These are phyloP conservation scores for Pythium biforme DNA, from an alignment of 352 stramenopile species.

Conservation along the genomic window DNA sequence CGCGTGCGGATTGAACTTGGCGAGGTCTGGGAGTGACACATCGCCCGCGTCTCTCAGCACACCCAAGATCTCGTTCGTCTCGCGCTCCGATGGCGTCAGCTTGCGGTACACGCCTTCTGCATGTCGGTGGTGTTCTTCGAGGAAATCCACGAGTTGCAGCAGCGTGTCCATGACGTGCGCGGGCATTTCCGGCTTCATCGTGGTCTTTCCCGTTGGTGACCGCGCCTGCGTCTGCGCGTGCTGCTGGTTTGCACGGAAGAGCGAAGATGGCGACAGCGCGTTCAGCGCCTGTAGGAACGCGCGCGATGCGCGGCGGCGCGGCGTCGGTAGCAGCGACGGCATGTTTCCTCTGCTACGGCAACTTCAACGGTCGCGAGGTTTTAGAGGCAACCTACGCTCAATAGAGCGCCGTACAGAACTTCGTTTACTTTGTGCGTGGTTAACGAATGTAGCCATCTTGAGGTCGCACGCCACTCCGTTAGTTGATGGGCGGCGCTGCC, in stretches of 20 bases:
- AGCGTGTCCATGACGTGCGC: slow-evolving; percentile 36
- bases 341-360: not conserved
- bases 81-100: slow-evolving; percentile 28
- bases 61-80: slow-evolving; percentile 29
- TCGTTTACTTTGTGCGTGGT: not conserved
- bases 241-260: slow-evolving; percentile 13
- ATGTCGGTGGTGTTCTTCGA: slow-evolving; percentile 40
- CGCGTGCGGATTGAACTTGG: slow-evolving; percentile 40
- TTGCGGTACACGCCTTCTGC: slow-evolving; percentile 56
- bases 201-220: not conserved
- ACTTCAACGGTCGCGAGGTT: not conserved
- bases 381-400: not conserved
- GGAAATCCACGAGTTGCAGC: slow-evolving; percentile 40
- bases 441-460: slow-evolving; percentile 11
- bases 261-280: slow-evolving; percentile 19
- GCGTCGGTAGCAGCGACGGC: slow-evolving; percentile 8
- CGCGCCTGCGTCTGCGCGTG: not conserved
- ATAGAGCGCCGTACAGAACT: no score
- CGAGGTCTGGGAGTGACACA: slow-evolving; percentile 34
- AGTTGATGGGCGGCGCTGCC: not conserved
- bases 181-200: slow-evolving; percentile 27
- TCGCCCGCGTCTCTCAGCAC: not conserved
- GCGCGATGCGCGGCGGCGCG: slow-evolving; percentile 7
- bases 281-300: slow-evolving; percentile 19
- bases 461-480: no score